These are phyloP conservation scores for Verticillium isaacii DNA, from an alignment of 2,329 filamentous ascomycete species.

Conservation along the genomic window DNA sequence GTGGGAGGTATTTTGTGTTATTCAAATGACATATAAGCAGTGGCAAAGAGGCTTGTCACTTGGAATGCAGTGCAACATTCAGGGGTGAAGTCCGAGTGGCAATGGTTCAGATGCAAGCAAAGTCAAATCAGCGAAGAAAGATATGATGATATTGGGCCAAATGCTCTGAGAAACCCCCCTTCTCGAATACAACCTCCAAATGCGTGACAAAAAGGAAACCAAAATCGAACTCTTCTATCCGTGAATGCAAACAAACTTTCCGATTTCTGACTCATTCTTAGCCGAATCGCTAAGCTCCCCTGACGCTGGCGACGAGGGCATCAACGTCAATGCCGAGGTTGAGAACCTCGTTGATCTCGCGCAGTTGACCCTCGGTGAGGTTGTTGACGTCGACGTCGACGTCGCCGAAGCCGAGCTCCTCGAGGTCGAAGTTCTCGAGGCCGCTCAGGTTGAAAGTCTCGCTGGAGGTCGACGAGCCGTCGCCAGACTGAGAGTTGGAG, in stretches of 20 bases:
- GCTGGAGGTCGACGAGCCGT: conserved; percentile 8
- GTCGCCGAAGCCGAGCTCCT: not conserved
- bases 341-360: not conserved
- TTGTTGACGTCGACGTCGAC: not conserved
- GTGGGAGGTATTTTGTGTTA: too few relatives aligned
- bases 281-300: not conserved
- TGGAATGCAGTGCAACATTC: too few relatives aligned
- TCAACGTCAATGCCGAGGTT: not conserved
- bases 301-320: not conserved
- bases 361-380: not conserved
- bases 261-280: too few relatives aligned
- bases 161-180: not conserved
- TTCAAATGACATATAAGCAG: too few relatives aligned
- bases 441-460: conserved; percentile 15
- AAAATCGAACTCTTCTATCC: not conserved
- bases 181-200: not conserved
- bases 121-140: not conserved
- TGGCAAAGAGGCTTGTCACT: too few relatives aligned
- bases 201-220: not conserved
- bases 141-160: not conserved
- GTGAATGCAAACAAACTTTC: too few relatives aligned
- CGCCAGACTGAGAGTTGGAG: conserved; percentile 17
- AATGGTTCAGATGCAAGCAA: not conserved
- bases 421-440: not conserved
- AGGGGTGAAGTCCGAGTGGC: too few relatives aligned